These are phyloP conservation scores for Dillenia turbinata DNA, from an alignment of 164 flowering plant genomes.

Conservation along the genomic window DNA sequence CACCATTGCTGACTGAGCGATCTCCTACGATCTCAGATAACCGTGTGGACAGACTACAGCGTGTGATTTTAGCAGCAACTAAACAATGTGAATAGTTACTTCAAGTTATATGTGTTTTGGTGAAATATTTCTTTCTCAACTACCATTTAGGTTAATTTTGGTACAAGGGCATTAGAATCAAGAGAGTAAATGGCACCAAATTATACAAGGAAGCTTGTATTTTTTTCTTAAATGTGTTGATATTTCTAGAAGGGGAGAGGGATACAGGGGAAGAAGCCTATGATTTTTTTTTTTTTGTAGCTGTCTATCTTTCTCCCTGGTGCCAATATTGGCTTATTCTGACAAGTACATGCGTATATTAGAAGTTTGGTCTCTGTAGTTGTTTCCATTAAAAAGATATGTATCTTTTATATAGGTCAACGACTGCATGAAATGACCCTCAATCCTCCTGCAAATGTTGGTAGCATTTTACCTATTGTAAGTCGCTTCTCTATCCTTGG, in stretches of 20 bases:
- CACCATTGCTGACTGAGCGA: constrained; percentile 84
- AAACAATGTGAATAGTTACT: constrained; percentile 63
- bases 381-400: background rate
- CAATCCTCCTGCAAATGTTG: constrained; percentile 60
- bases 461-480: constrained; percentile 56
- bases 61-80: constrained; percentile 73
- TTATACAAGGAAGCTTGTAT: too few relatives aligned
- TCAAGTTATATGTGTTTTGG: background rate
- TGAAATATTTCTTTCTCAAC: background rate
- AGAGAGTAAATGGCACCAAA: too few relatives aligned
- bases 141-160: background rate
- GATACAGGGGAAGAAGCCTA: too few relatives aligned
- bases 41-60: constrained; percentile 71
- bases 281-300: too few relatives aligned
- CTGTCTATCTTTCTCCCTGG: too few relatives aligned
- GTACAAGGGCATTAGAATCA: background rate
- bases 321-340: background rate
- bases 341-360: background rate
- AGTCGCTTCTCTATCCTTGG: constrained; percentile 23
- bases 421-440: constrained; percentile 83
- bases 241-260: too few relatives aligned
- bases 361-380: background rate
- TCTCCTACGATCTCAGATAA: constrained; percentile 77
- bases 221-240: too few relatives aligned
- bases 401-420: constrained; percentile 49